Base-by-base conservation (phyloP, 1,284 basidiomycete genomes). In the Leccinum subspadiceum region DNA sequence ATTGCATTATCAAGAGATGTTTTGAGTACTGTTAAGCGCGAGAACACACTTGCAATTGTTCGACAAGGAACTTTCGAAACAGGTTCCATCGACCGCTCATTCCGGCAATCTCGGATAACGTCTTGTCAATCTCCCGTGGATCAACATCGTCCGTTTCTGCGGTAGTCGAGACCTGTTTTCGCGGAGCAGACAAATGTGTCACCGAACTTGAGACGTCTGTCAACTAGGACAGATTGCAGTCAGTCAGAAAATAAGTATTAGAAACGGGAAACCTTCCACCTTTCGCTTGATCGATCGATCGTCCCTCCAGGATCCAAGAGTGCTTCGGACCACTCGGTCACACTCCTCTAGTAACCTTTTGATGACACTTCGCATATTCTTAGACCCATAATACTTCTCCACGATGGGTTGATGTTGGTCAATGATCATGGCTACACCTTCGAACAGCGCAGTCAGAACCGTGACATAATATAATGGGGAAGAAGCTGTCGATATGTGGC, bases 381-480 rank as follows among this genome's bases (percentile, higher is more conserved):
- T 90, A 4, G 75, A 68, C 0, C 95, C 97, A 69, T 99, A 99
- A 74, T 99, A 97, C 75, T 96, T 96, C 73, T 98, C 96, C 1
- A 99, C 96, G 1, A 99, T 87, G 1, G 95, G 93, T 69, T 97
- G 95, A 73, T 99, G 97, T 71, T 98, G 95, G 69, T 96, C 95
- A 46, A 99, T 89, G 62, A 99, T 94, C 78, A 93, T 86, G 1
- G 96, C 97, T 49, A 99, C 90, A 58, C 91, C 92, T 76, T 99
- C 97, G 66, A 98, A 96, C 1, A 99, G 81, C 1, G 90, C 88
- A 0, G 95, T 98, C 56, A 98, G 77, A 4, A 87, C 82, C 3
- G 92, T 87, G 62, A 96, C 86, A 72, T 94, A 96, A 76, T 95
- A 96, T 22, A 94, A 76, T 0, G 94, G 90, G 1, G 93, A 95